Conservation (phyloP, 2,329 filamentous ascomycete species). For the Trematosphaeria pertusa region DNA sequence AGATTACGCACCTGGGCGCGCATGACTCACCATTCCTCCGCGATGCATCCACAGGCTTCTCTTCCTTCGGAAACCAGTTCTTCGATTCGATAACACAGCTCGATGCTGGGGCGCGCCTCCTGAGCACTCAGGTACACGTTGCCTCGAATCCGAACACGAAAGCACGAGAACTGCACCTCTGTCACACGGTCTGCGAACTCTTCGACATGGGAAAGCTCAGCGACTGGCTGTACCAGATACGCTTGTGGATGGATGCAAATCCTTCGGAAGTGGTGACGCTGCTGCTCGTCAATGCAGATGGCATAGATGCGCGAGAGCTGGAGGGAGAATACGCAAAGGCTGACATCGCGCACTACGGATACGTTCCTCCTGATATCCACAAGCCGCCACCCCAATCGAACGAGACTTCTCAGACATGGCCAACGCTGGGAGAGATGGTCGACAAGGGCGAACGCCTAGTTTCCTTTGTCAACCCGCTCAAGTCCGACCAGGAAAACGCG, state of each 20-base stretch:
- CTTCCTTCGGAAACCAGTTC: slow-evolving; percentile 72
- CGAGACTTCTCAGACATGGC: slow-evolving; percentile 62
- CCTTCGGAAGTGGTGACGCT: slow-evolving; percentile 76
- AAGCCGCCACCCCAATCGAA: slow-evolving; percentile 56
- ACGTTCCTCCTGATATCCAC: slow-evolving; percentile 59
- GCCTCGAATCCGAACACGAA: slow-evolving; percentile 49
- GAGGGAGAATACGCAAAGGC: slow-evolving; percentile 52
- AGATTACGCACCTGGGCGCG: slow-evolving; percentile 76
- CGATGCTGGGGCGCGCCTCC: slow-evolving; percentile 72
- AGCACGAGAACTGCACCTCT: slow-evolving; percentile 63
- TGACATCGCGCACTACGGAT: slow-evolving; percentile 57
- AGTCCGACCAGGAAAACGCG: slow-evolving; percentile 41
- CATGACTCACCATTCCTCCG: slow-evolving; percentile 75
- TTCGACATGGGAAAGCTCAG: slow-evolving; percentile 71
- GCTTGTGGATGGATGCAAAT: slow-evolving; percentile 70
- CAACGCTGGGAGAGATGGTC: slow-evolving; percentile 73
- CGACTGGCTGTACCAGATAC: slow-evolving; percentile 68
- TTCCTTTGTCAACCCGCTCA: slow-evolving; percentile 67
- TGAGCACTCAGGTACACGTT: slow-evolving; percentile 74
- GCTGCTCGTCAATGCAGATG: slow-evolving; percentile 72
- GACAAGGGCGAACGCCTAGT: slow-evolving; percentile 67
- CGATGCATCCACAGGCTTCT: slow-evolving; percentile 65
- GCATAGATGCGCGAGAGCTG: slow-evolving; percentile 61
- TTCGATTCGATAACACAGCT: slow-evolving; percentile 74
- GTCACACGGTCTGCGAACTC: slow-evolving; percentile 70